Evolutionary conservation across 2,329 filamentous ascomycete species (phyloP).

Genomic region (Phaeosphaeria sp.): DNA sequence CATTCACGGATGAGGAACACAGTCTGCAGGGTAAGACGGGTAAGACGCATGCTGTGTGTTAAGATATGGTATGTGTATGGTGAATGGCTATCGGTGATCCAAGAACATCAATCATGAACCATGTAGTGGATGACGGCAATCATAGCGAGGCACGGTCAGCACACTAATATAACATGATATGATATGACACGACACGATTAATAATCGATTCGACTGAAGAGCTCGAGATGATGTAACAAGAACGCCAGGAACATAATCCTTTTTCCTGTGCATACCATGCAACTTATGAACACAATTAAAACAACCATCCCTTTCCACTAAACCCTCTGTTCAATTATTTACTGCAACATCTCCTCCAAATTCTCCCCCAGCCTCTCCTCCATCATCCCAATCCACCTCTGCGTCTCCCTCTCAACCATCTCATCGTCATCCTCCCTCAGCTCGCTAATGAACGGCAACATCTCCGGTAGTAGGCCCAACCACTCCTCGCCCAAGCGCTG

Average conservation of each 20-base stretch:
- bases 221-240: no score
- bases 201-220: no score
- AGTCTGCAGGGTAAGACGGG: constrained; percentile 87
- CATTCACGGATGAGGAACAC: constrained; percentile 82
- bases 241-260: no score
- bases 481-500: constrained; percentile 89
- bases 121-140: no score
- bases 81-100: neutral
- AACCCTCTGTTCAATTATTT: no score
- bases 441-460: constrained; percentile 95
- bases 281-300: no score
- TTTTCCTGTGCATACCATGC: no score
- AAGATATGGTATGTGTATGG: neutral
- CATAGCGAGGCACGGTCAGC: no score
- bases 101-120: no score
- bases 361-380: constrained; percentile 90
- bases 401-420: constrained; percentile 85
- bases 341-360: constrained; percentile 90
- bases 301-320: no score
- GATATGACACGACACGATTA: no score
- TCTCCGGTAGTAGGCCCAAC: constrained; percentile 89
- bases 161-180: no score
- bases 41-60: constrained; percentile 90
- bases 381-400: constrained; percentile 88
- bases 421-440: constrained; percentile 97